Evolutionary conservation across 1,284 basidiomycete species (phyloP).

Genomic region (Tylopilus sp.): DNA sequence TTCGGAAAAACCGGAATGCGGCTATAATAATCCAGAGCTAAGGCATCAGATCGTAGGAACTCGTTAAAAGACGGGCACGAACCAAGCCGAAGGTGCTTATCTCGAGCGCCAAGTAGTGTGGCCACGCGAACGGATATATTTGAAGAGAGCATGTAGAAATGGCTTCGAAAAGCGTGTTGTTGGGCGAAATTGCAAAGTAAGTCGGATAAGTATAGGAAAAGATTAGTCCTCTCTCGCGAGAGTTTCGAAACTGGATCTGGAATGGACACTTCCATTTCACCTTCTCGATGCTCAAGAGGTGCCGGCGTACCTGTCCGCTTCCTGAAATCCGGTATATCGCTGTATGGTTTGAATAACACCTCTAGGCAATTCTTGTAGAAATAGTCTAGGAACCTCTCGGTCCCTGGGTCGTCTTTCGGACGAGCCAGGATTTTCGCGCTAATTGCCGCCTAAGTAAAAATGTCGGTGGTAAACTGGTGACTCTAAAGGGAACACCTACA

Average conservation of each 20-base stretch:
- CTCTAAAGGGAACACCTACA: slow-evolving; percentile 26
- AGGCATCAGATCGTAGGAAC: slow-evolving; percentile 13
- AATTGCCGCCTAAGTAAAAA: slow-evolving; percentile 19
- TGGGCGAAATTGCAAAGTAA: slow-evolving; percentile 84
- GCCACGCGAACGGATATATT: slow-evolving; percentile 72
- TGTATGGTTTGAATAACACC: slow-evolving; percentile 76
- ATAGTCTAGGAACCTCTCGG: slow-evolving; percentile 86
- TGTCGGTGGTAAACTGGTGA: slow-evolving; percentile 3
- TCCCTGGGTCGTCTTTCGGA: slow-evolving; percentile 79
- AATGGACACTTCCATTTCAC: neutral
- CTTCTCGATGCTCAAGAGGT: neutral
- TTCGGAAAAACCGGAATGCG: slow-evolving; percentile 87
- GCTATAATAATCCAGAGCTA: slow-evolving; percentile 43
- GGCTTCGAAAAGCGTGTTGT: slow-evolving; percentile 87
- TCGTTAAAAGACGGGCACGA: slow-evolving; percentile 26
- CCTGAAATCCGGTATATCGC: slow-evolving; percentile 73
- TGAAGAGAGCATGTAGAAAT: slow-evolving; percentile 85
- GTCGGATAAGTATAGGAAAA: slow-evolving; percentile 84
- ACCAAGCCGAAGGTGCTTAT: slow-evolving; percentile 93
- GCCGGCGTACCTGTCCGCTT: slow-evolving; percentile 51
- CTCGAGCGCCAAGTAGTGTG: slow-evolving; percentile 75
- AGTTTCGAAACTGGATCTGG: slow-evolving; percentile 53
- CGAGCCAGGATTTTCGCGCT: slow-evolving; percentile 48
- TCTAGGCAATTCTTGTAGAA: slow-evolving; percentile 83
- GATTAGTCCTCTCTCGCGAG: slow-evolving; percentile 69